Evolutionary conservation across 768 basidiomycete species (phyloP).

Genomic region (Tulasnella sp.): DNA sequence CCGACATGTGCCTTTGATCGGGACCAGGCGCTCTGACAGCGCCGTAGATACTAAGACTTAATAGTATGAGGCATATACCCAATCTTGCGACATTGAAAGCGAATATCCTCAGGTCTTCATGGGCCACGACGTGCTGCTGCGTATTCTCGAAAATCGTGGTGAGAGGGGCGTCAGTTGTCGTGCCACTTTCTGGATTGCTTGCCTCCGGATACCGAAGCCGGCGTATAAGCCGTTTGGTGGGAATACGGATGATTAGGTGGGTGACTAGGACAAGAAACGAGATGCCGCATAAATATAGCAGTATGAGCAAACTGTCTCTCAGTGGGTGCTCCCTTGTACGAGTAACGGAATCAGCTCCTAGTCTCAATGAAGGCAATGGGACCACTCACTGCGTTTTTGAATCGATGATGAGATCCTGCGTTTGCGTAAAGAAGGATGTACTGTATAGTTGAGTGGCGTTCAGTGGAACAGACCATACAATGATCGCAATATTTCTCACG

Average conservation of each 20-base stretch:
- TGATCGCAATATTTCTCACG: no score
- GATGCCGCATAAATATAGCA: constrained; percentile 29
- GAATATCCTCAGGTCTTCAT: constrained; percentile 42
- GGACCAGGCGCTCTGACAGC: constrained; percentile 32
- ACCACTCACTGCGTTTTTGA: no score
- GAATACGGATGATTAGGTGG: constrained; percentile 24
- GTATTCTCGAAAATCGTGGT: constrained; percentile 27
- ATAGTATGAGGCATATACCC: constrained; percentile 36
- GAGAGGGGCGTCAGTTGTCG: constrained; percentile 16
- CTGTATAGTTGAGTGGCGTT: no score
- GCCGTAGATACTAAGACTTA: constrained; percentile 39
- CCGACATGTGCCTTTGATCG: constrained; percentile 9
- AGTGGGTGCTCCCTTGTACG: neutral
- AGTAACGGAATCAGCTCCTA: no score
- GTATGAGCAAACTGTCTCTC: constrained; percentile 28
- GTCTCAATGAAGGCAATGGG: no score
- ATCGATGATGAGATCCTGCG: no score
- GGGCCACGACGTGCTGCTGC: constrained; percentile 32
- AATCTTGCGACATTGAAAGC: constrained; percentile 38
- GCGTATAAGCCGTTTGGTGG: no score
- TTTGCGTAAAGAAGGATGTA: no score
- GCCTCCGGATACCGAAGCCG: neutral
- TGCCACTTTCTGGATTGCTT: no score
- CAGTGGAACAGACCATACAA: no score
- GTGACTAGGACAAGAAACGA: constrained; percentile 31